Conservation (phyloP, 805 yeast genomes). For the Candida insectorum region DNA sequence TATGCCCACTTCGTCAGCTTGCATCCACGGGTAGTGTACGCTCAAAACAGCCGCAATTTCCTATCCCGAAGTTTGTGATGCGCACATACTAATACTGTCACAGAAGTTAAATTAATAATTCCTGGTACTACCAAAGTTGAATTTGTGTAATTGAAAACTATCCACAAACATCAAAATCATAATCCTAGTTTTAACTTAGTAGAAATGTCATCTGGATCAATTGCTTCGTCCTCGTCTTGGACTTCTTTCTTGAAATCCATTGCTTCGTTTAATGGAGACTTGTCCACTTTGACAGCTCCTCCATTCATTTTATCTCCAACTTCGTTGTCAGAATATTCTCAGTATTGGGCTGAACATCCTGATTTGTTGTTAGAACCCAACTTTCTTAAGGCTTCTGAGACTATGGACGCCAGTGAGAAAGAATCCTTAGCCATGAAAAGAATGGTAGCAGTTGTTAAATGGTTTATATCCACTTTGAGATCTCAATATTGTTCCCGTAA, state of each 20-base stretch:
- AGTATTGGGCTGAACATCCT: slow-evolving; percentile 94
- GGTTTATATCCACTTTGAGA: slow-evolving; percentile 89
- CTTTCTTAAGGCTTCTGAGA: slow-evolving; percentile 42
- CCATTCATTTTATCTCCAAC: slow-evolving; percentile 92
- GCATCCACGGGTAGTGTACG: too few species aligned
- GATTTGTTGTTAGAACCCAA: slow-evolving; percentile 76
- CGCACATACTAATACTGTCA: too few species aligned
- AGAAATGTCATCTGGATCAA: too few species aligned
- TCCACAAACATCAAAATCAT: too few species aligned
- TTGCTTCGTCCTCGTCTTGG: slow-evolving; percentile 55
- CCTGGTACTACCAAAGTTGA: too few species aligned
- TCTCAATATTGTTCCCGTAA: slow-evolving; percentile 92
- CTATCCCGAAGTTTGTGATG: too few species aligned
- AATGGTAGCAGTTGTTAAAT: slow-evolving; percentile 75
- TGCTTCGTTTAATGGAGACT: slow-evolving; percentile 89
- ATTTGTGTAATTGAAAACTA: too few species aligned
- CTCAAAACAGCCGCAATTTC: too few species aligned
- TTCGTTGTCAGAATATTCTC: slow-evolving; percentile 86
- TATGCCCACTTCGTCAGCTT: too few species aligned
- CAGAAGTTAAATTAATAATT: too few species aligned
- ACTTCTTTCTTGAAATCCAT: slow-evolving; percentile 85
- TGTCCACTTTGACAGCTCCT: slow-evolving; percentile 93
- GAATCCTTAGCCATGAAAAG: slow-evolving; percentile 56
- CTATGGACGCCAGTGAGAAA: slow-evolving; percentile 27
- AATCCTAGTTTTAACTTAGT: too few species aligned